Evolutionary conservation across 2,329 filamentous ascomycete genomes (phyloP).

Genomic region (Xylariaceae sp.): DNA sequence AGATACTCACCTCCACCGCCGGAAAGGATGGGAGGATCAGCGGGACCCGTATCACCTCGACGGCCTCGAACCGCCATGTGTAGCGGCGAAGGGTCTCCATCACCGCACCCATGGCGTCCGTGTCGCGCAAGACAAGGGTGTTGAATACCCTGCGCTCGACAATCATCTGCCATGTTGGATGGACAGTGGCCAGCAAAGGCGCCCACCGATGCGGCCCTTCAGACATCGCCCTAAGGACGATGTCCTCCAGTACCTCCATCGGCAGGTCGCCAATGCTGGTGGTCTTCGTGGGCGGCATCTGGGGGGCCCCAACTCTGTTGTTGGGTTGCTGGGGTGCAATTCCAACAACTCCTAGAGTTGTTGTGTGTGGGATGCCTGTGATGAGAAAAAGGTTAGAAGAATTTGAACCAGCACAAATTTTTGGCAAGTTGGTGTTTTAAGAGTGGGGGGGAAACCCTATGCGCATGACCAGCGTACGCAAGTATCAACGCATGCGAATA

Average conservation of each 20-base stretch:
- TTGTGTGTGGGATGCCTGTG: background rate
- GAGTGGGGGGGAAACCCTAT: slow-evolving; percentile 1
- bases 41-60: slow-evolving; percentile 2
- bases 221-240: slow-evolving; percentile 5
- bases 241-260: slow-evolving; percentile 10
- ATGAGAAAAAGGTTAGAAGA: background rate
- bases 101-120: background rate
- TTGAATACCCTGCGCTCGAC: slow-evolving; percentile 7
- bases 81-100: slow-evolving; percentile 1
- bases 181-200: slow-evolving; percentile 5
- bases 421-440: background rate
- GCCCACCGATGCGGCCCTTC: background rate
- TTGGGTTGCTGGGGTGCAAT: background rate
- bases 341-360: background rate
- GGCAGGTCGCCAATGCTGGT: slow-evolving; percentile 1
- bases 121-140: background rate
- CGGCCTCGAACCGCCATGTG: slow-evolving; percentile 8
- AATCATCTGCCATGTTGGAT: slow-evolving; percentile 6
- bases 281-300: background rate
- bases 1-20: too few species aligned
- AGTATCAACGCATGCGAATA: slow-evolving; percentile 1
- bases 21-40: slow-evolving; percentile 1
- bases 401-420: background rate
- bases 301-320: too few species aligned
- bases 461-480: slow-evolving; percentile 5